Base-by-base conservation (phyloP, 345 rosid genomes). In the Cardiospermum halicacabum region DNA sequence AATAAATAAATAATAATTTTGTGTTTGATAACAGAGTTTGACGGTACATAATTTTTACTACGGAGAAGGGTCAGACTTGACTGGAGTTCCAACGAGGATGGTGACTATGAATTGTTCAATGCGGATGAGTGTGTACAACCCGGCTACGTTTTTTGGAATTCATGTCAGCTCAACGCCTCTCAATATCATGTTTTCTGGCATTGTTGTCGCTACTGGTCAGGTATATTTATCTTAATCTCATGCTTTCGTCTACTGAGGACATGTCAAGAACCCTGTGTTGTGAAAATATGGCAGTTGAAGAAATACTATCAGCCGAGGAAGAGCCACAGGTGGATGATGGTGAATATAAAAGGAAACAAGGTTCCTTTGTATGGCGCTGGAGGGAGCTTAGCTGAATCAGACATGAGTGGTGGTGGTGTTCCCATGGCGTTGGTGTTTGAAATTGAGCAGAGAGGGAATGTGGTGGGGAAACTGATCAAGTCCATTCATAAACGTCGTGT, bases 311-410 rank as follows among this genome's bases (percentile, higher is more conserved):
- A 89, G 26, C 90, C 92, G 1, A 81, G 87, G 74, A 89, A 89
- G 89, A 87, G 97, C 53, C 74, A 56, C 37, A 72, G 90, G 62
- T 31, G 64, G 5, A 75, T 80, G 27, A 64, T 67, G 4, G 88
- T 85, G 25, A 72, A 43, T 49, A 75, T 91, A 31, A 11, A 72
- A 30, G 92, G 92, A 10, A 65, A 70, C 0, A 84, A 72, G 77
- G 81, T 89, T 60, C 92, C 97, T 28, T 43, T 91, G 40, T 91
- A 89, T 61, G 97, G 96, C 55, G 96, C 94, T 5, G 94, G 96
- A 56, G 88, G 85, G 7, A 58, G 68, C 49, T 74, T 91, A 24
- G 69, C 74, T 0, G 66, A 36, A 3, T 74, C 85, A 0, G 77
- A 86, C 39, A 64, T 72, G 56, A 77, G 67, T 0, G 67, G 75